A percentile compares a stretch with the other conserved stretches of the same genome.
Evolutionary conservation across 306 rosid genomes (phyloP).

Genomic region (Cucumis melo): DNA sequence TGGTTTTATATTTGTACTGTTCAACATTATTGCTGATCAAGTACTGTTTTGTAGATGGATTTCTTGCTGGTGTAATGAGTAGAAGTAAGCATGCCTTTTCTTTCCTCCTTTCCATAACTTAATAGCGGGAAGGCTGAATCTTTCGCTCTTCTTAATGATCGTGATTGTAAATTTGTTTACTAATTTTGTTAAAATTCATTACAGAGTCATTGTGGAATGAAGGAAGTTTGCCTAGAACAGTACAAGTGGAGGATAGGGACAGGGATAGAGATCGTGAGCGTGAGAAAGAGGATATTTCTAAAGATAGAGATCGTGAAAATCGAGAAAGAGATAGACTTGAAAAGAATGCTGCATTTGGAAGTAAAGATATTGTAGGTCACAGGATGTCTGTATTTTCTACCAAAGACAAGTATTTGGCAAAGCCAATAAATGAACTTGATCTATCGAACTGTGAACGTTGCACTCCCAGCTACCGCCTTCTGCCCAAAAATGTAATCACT

Average conservation of each 20-base stretch:
- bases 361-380: constrained; percentile 59
- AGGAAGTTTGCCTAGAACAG: constrained; percentile 47
- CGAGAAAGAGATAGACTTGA: constrained; percentile 66
- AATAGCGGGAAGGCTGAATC: background rate
- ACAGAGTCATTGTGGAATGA: constrained; percentile 77
- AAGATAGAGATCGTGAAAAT: constrained; percentile 66
- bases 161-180: constrained; percentile 5
- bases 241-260: constrained; percentile 70
- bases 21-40: constrained; percentile 26
- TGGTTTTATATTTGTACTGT: constrained; percentile 1
- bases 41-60: constrained; percentile 65
- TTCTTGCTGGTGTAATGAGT: constrained; percentile 95
- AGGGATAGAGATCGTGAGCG: constrained; percentile 37
- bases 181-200: constrained; percentile 9
- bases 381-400: constrained; percentile 58
- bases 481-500: constrained; percentile 69
- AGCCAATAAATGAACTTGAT: constrained; percentile 96
- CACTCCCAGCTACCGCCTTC: constrained; percentile 92
- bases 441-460: constrained; percentile 91
- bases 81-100: constrained; percentile 57
- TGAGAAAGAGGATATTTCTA: constrained; percentile 56
- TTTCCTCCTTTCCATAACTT: constrained; percentile 11
- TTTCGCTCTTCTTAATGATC: background rate
- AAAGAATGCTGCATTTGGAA: constrained; percentile 26
- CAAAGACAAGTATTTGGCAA: constrained; percentile 82